Base-by-base conservation (phyloP, 805 yeast species). In the Starmerella stellata region DNA sequence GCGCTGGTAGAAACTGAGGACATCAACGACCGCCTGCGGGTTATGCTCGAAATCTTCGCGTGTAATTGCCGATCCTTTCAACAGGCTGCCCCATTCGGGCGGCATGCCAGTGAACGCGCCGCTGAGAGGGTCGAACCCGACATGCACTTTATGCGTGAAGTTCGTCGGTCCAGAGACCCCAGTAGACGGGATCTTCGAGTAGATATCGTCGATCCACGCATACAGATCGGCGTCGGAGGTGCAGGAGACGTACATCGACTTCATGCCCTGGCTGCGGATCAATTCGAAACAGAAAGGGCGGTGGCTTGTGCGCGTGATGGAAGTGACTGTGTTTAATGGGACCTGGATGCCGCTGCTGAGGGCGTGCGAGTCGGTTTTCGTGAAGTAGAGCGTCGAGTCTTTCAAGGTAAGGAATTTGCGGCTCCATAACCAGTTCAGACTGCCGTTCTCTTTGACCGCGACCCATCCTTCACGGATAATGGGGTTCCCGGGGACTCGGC, bases 121-220 rank as follows among this genome's bases (percentile, higher is more conserved):
- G 17, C 82, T 70, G 45, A 69, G 71, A 4, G 74, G 67, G 56
- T 87, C 95, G 36, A 80, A 75, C 19, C 93, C 95, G 8, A 90
- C 96, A 52, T 90, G 96, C 23, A 85, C 95, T 52, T 76, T 79
- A 56, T 92, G 98, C 9, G 93, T 82, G 57, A 87, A 87, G 57
- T 87, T 85, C 15, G 87, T 80, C 5, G 99, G 99, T 30, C 75
- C 75, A 2, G 95, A 83, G 9, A 90, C 95, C 29, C 64, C 64
- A 17, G 58, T 53, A 20, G 56, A 44, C 4, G 66, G 66, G 35
- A 61, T 54, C 38, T 58, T 56, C 16, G 61, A 45, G 48, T 59
- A 73, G 44, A 85, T 80, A 11, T 82, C 77, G 58, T 85, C 95
- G 39, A 85, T 69, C 96, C 96, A 85, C 43, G 78, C 76, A 53